A percentile compares a stretch with the other conserved stretches of the same genome.
phyloP scores from a whole-genome alignment of 495 filamentous ascomycete genomes.

The Rostrohypoxylon terebratum region DNA sequence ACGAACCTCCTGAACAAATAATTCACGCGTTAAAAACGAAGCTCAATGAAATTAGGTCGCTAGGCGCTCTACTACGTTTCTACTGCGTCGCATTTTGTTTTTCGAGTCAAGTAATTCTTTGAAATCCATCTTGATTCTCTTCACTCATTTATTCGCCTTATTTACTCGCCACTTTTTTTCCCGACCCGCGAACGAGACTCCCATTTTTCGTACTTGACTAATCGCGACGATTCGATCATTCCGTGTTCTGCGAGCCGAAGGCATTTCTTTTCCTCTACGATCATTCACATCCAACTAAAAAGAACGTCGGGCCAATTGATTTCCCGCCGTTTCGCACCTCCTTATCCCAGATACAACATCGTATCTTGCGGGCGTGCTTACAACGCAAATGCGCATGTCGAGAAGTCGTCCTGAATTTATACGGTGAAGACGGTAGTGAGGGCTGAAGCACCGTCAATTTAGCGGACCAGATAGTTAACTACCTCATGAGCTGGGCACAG shows the following conservation, averaged over 20 bases:
- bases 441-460: constrained; percentile 35
- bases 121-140: constrained; percentile 40
- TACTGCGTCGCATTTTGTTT: constrained; percentile 28
- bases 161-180: constrained; percentile 32
- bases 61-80: neutral
- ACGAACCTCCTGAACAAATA: constrained; percentile 19
- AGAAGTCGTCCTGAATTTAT: constrained; percentile 21
- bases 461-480: constrained; percentile 19
- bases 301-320: constrained; percentile 36
- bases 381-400: constrained; percentile 48
- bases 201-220: neutral
- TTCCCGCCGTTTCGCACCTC: constrained; percentile 23
- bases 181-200: constrained; percentile 14
- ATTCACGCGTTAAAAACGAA: constrained; percentile 29
- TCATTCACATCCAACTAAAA: neutral
- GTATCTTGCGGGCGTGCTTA: constrained; percentile 24
- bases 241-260: constrained; percentile 13
- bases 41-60: constrained; percentile 14
- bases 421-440: constrained; percentile 49
- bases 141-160: constrained; percentile 41
- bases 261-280: neutral
- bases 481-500: constrained; percentile 51
- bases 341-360: constrained; percentile 20
- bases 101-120: constrained; percentile 29
- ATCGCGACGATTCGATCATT: constrained; percentile 15